Conservation (phyloP, 163 green algal species). For the Coccomyxa subellipsoidea region DNA sequence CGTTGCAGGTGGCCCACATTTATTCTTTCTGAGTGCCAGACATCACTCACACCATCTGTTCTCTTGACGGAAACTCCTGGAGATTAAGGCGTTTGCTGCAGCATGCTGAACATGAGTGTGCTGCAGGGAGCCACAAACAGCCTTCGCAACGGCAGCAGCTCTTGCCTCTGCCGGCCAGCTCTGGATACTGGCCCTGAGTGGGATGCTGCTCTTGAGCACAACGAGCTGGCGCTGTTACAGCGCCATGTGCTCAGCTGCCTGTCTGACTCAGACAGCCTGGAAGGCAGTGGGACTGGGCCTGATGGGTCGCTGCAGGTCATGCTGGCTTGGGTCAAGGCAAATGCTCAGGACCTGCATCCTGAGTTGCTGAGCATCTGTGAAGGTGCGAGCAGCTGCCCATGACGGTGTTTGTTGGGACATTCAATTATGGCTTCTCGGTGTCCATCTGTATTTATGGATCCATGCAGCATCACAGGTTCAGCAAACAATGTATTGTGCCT, state of each 20-base stretch:
- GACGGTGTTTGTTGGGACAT: too few relatives aligned
- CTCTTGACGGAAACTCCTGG: too few relatives aligned
- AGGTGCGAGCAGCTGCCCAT: background rate
- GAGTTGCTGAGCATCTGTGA: background rate
- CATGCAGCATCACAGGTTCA: background rate
- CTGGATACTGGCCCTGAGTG: background rate
- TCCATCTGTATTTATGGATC: too few relatives aligned
- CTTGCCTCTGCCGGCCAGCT: background rate
- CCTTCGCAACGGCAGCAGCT: background rate
- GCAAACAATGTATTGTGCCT: background rate
- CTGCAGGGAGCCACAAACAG: background rate
- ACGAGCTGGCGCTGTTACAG: conserved; percentile 4
- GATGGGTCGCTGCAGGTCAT: background rate
- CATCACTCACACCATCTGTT: too few relatives aligned
- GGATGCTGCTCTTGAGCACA: background rate
- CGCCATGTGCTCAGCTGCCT: background rate
- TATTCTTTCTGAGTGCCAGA: background rate
- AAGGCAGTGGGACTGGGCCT: background rate
- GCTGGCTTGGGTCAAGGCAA: background rate
- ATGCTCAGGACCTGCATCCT: background rate
- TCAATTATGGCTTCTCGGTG: too few relatives aligned
- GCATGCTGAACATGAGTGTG: background rate
- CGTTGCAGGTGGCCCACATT: background rate
- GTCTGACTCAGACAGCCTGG: background rate
- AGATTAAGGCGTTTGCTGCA: background rate